Base-by-base conservation (phyloP, 2,329 filamentous ascomycete genomes). In the Aureobasidium sp. region DNA sequence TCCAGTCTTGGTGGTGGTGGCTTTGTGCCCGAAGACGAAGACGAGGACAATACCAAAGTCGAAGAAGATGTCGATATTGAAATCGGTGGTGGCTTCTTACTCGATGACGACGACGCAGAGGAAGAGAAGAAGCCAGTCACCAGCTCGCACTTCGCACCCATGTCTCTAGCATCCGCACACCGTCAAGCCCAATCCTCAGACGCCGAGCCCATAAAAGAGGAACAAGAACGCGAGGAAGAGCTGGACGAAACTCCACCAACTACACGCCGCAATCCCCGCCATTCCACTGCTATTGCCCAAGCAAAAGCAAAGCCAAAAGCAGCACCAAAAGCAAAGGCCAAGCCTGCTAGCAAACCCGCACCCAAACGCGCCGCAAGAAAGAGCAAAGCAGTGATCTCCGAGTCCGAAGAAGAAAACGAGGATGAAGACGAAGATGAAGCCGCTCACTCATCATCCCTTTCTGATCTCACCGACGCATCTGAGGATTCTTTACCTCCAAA, bases 21-120 rank as follows among this genome's bases (percentile, higher is more conserved):
- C 0, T 76, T 76, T 31, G 7, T 76, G 22, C 67, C 70, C 22
- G 73, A 75, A 2, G 66, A 66, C 14, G 70, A 73, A n/a, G 76
- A 75, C 25, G 70, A 74, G 51, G 71, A 72, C 3, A 68, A 73
- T 9, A 15, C 22, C 39, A 22, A 63, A 65, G n/a, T 47, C 31
- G 31, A 31, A 52, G 31, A 59, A 34, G 37, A 58, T 8, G 17
- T 20, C 27, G 53, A 57, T 12, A 20, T 48, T 4, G 55, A 58
- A 14, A 36, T 58, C 22, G 55, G 63, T 49, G 49, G 60, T 61
- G 53, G 62, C 64, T 14, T 65, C 63, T 0, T 64, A 66, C 62
- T 69, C 66, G 31, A 70, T 67, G 14, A 64, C 67, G 56, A 71
- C 67, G 51, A 55, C 5, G 14, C 63, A 67, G 71, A 41, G 64